Evolutionary conservation across 768 basidiomycete genomes (phyloP).

Genomic region (Leccinellum luteum): DNA sequence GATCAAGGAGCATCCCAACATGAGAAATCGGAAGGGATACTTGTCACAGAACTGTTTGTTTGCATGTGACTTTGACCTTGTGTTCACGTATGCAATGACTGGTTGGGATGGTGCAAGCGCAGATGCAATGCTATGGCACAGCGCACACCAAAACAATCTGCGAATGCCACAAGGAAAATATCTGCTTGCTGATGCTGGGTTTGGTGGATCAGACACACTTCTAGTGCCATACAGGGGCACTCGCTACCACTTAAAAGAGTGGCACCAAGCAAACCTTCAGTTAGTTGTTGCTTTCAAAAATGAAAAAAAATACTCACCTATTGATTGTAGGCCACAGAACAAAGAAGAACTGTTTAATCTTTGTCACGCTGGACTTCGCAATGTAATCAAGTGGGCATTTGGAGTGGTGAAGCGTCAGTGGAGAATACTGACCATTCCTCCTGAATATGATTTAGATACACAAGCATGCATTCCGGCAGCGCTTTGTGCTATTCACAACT

Average conservation of each 20-base stretch:
- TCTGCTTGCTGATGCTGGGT: neutral
- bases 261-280: neutral
- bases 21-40: conserved; percentile 13
- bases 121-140: conserved; percentile 11
- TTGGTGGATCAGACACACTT: neutral
- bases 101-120: conserved; percentile 17
- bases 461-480: neutral
- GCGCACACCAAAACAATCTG: conserved; percentile 3
- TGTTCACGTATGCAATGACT: conserved; percentile 11
- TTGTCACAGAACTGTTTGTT: conserved; percentile 23
- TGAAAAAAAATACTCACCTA: neutral
- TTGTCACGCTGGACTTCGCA: neutral
- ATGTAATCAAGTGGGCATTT: neutral
- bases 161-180: neutral
- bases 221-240: neutral
- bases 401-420: neutral
- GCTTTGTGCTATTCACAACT: neutral
- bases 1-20: neutral
- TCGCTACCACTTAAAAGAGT: neutral
- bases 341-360: neutral
- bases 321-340: neutral
- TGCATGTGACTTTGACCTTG: conserved; percentile 14
- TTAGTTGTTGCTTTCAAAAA: neutral
- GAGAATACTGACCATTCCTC: neutral
- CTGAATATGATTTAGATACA: neutral